Conservation (phyloP, 1,284 basidiomycete species). For the Trametes hirsuta region DNA sequence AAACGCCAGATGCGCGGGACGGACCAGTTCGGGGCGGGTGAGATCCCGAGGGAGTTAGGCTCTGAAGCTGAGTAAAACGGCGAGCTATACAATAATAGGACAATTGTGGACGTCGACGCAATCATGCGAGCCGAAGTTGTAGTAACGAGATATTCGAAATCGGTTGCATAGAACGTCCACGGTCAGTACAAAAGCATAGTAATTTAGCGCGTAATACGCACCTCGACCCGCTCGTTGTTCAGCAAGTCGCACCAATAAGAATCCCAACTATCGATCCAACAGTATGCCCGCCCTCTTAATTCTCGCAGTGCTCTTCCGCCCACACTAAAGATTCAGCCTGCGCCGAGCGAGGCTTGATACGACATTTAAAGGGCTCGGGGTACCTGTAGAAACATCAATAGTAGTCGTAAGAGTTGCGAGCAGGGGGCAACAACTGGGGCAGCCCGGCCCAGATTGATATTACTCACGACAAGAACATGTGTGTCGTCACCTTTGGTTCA, state of each 20-base stretch:
- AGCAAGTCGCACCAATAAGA: too few species aligned
- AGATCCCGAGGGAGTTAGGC: slow-evolving; percentile 20
- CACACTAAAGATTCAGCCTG: not conserved
- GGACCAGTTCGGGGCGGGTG: slow-evolving; percentile 28
- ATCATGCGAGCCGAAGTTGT: too few species aligned
- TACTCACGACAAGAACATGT: slow-evolving; percentile 6
- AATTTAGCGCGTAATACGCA: too few species aligned
- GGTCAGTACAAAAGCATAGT: too few species aligned
- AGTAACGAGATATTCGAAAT: too few species aligned
- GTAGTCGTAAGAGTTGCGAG: too few species aligned
- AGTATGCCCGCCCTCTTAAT: too few species aligned
- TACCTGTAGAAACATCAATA: not conserved
- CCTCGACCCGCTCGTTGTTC: too few species aligned
- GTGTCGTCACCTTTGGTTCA: slow-evolving; percentile 1
- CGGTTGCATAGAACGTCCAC: too few species aligned
- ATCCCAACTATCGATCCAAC: too few species aligned
- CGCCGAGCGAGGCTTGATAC: slow-evolving; percentile 15
- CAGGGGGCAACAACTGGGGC: not conserved
- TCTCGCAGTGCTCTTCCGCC: not conserved
- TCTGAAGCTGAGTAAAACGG: slow-evolving; percentile 13
- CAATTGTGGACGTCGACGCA: not conserved
- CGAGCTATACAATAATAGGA: slow-evolving; percentile 9
- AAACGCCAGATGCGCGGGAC: slow-evolving; percentile 32
- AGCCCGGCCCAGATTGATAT: too few species aligned
- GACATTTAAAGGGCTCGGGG: slow-evolving; percentile 19